Percentiles rank a stretch among this genome's conserved stretches.
Evolutionary conservation across 306 rosid genomes (phyloP).

Genomic region (Calophaca sinica): DNA sequence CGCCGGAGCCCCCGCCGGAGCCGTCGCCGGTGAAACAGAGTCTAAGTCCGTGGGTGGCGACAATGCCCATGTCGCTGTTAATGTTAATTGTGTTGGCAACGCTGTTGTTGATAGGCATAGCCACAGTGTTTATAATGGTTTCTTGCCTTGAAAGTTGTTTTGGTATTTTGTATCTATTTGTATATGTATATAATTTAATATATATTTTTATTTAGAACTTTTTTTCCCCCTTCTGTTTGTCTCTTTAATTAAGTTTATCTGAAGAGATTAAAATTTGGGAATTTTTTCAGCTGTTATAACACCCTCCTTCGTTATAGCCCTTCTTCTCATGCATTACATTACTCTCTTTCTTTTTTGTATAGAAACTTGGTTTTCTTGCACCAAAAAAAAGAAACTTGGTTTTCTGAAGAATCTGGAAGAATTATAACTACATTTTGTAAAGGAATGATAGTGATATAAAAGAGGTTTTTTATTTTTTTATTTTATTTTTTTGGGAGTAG

Average conservation of each 20-base stretch:
- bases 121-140: conserved; percentile 26
- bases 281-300: background rate
- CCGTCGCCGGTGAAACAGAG: conserved; percentile 30
- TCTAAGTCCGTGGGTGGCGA: conserved; percentile 24
- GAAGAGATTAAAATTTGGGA: background rate
- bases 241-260: background rate
- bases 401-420: too few relatives aligned
- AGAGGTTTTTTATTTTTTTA: too few relatives aligned
- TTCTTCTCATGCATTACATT: too few relatives aligned
- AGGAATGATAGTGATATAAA: too few relatives aligned
- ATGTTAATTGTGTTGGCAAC: background rate
- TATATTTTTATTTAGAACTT: background rate
- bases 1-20: conserved; percentile 11
- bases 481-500: too few relatives aligned
- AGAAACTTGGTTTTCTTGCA: too few relatives aligned
- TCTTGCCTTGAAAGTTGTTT: conserved; percentile 53
- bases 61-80: background rate
- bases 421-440: too few relatives aligned
- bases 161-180: background rate
- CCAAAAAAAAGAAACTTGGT: too few relatives aligned
- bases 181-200: background rate
- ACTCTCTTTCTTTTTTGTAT: too few relatives aligned
- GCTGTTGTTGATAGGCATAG: conserved; percentile 18
- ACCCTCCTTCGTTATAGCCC: too few relatives aligned
- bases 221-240: background rate